phyloP scores from a whole-genome alignment of 1,284 basidiomycete species.

The Cerrena zonata region DNA sequence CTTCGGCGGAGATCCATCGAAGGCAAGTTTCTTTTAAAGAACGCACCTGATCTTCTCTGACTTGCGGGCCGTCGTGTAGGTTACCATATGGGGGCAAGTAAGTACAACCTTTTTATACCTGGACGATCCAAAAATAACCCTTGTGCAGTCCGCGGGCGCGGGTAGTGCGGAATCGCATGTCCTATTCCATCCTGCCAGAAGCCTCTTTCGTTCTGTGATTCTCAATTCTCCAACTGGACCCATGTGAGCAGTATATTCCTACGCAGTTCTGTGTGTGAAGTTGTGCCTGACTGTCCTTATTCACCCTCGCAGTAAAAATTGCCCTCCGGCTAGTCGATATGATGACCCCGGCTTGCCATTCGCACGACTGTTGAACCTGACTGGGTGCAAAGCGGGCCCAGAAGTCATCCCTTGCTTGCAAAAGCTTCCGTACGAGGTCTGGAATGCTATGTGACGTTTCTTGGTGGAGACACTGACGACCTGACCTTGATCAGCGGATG shows the following conservation, averaged over 20 bases:
- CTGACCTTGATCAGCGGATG: slow-evolving; percentile 30
- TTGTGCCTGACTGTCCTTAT: neutral
- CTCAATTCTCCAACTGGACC: slow-evolving; percentile 49
- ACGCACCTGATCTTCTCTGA: too few species aligned
- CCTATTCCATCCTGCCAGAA: slow-evolving; percentile 34
- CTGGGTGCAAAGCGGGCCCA: slow-evolving; percentile 39
- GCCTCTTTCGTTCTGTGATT: slow-evolving; percentile 49
- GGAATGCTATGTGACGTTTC: slow-evolving; percentile 2
- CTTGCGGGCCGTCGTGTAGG: neutral
- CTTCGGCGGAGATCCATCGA: slow-evolving; percentile 61
- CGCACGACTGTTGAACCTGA: slow-evolving; percentile 38
- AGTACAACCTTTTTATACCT: neutral
- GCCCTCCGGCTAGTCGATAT: slow-evolving; percentile 46
- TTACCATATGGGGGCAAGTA: slow-evolving; percentile 60
- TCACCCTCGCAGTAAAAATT: slow-evolving; percentile 41
- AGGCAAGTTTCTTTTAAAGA: slow-evolving; percentile 30
- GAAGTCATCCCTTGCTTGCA: slow-evolving; percentile 44
- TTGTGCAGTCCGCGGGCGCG: slow-evolving; percentile 47
- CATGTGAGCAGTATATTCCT: slow-evolving; percentile 45
- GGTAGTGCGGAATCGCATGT: slow-evolving; percentile 51
- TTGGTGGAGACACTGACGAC: neutral
- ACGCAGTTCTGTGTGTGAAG: neutral
- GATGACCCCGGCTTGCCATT: slow-evolving; percentile 54
- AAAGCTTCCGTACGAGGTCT: slow-evolving; percentile 42
- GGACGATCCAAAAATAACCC: neutral